Conservation (phyloP, 2,329 filamentous ascomycete species). For the Ophiostoma sp. region DNA sequence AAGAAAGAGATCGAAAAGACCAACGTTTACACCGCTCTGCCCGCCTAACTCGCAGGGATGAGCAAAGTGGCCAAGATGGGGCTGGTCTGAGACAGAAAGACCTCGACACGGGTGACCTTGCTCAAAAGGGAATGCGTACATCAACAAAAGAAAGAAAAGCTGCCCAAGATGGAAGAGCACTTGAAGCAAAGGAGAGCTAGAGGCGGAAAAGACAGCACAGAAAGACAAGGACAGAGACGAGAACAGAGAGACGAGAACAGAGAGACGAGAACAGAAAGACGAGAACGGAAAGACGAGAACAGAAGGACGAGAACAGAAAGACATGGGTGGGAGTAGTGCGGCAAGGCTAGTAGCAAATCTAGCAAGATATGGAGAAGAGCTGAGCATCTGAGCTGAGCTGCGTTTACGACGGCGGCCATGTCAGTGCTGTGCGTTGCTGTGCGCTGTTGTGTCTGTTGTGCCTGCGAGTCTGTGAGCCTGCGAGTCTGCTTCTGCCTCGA, state of each 20-base stretch:
- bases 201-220: not conserved
- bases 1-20: slow-evolving; percentile 3
- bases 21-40: not conserved
- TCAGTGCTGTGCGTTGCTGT: not conserved
- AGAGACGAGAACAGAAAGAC: not conserved
- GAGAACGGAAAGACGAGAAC: not conserved
- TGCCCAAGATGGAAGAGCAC: not conserved
- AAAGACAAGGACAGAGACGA: not conserved
- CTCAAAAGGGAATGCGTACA: not conserved
- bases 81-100: slow-evolving; percentile 8
- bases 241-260: not conserved
- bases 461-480: too few relatives aligned
- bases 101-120: not conserved
- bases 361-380: not conserved
- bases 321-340: not conserved
- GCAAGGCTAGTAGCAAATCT: not conserved
- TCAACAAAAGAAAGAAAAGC: slow-evolving; percentile 1
- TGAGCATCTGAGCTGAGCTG: not conserved
- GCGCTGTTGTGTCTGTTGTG: not conserved
- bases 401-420: too few relatives aligned
- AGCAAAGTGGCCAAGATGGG: not conserved
- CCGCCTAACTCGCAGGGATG: not conserved
- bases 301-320: not conserved
- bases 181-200: not conserved
- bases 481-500: not conserved